Percentiles rank a stretch among this genome's conserved stretches.
Conservation (phyloP, 1,139 yeast species). For the Geotrichum klebahnii region DNA sequence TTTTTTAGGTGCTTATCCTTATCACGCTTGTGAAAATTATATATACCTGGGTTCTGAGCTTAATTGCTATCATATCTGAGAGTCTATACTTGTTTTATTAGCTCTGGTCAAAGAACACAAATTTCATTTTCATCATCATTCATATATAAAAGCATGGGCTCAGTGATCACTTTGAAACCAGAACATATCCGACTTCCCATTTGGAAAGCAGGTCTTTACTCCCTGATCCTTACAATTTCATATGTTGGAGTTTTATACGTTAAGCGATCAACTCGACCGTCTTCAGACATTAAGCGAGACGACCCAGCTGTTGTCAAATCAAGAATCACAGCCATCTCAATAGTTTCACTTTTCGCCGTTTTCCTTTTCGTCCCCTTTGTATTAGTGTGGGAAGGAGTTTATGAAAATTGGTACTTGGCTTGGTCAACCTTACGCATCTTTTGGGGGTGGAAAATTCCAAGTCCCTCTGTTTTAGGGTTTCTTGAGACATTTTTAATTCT, state of each 20-base stretch:
- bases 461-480: conserved; percentile 23
- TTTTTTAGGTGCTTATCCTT: no score
- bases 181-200: background rate
- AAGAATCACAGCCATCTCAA: conserved; percentile 42
- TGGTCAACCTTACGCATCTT: conserved; percentile 32
- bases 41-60: no score
- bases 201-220: conserved; percentile 13
- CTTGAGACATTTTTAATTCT: conserved; percentile 17
- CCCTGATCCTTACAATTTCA: conserved; percentile 14
- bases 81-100: no score
- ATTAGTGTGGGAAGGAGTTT: conserved; percentile 23
- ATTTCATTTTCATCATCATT: background rate
- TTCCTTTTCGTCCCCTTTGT: conserved; percentile 32
- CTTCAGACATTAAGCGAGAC: conserved; percentile 31
- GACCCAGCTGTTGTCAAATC: conserved; percentile 40
- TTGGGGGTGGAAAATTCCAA: conserved; percentile 34
- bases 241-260: conserved; percentile 39
- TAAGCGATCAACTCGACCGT: conserved; percentile 34
- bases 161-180: background rate
- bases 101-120: no score
- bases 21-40: no score
- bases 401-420: conserved; percentile 27
- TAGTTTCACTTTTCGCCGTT: conserved; percentile 36
- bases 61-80: no score
- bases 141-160: background rate